phyloP scores from a whole-genome alignment of 2,329 filamentous ascomycete genomes.

The Aureobasidium pullulans region DNA sequence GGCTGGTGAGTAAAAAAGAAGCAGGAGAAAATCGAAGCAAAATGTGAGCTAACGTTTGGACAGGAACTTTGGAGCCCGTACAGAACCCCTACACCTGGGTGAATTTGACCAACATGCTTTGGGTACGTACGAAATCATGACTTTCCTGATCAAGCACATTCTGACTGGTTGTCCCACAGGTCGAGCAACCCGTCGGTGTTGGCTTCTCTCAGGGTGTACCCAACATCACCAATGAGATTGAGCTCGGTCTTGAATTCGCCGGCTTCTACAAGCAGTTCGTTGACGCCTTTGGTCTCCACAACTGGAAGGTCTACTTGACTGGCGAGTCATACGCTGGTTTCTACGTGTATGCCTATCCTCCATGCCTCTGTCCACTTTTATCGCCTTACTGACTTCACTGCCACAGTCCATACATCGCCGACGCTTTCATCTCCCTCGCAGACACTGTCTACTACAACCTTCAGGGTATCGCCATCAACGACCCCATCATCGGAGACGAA shows the following conservation, averaged over 20 bases:
- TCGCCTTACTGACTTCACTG: conserved; percentile 15
- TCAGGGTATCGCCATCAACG: conserved; percentile 27
- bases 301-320: conserved; percentile 41
- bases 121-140: conserved; percentile 33
- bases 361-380: too few relatives aligned
- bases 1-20: conserved; percentile 19
- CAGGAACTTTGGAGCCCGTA: conserved; percentile 29
- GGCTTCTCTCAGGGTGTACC: conserved; percentile 23
- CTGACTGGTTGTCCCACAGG: not conserved
- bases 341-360: too few relatives aligned
- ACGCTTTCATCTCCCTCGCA: conserved; percentile 44
- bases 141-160: too few relatives aligned
- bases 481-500: conserved; percentile 36
- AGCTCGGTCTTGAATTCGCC: conserved; percentile 35
- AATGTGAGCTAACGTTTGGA: too few relatives aligned
- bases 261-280: conserved; percentile 46
- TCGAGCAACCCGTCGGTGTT: conserved; percentile 28
- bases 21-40: too few relatives aligned
- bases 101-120: conserved; percentile 69
- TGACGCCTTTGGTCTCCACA: conserved; percentile 42
- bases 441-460: conserved; percentile 28
- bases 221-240: conserved; percentile 31
- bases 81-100: conserved; percentile 41
- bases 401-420: conserved; percentile 52
- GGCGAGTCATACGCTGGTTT: conserved; percentile 59